These are phyloP conservation scores for Phaffia rhodozyma DNA, from an alignment of 1,284 basidiomycete genomes.

Conservation along the genomic window DNA sequence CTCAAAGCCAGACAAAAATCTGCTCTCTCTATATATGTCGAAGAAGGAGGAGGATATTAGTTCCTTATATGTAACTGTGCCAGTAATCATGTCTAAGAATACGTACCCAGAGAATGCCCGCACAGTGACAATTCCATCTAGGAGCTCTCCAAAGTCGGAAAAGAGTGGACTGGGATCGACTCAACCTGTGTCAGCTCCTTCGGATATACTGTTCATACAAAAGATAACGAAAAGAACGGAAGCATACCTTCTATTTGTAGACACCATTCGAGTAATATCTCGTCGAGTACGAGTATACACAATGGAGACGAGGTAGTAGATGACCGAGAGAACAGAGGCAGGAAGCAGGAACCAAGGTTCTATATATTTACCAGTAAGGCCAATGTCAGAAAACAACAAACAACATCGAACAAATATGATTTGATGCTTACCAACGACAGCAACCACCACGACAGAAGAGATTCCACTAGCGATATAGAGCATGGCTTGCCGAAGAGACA, in stretches of 20 bases:
- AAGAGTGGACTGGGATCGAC: constrained; percentile 69
- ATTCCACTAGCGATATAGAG: not conserved
- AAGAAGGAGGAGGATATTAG: too few species aligned
- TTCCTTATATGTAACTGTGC: too few species aligned
- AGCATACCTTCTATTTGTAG: too few species aligned
- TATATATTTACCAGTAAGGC: too few species aligned
- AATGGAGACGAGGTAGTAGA: constrained; percentile 56
- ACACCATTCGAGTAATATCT: too few species aligned
- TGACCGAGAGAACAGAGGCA: constrained; percentile 53
- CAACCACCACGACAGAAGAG: constrained; percentile 48
- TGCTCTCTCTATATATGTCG: too few species aligned
- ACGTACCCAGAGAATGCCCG: constrained; percentile 75
- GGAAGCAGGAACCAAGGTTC: constrained; percentile 57
- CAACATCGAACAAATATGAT: too few species aligned
- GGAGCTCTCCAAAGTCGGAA: constrained; percentile 63
- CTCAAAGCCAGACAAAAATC: constrained; percentile 37
- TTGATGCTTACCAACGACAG: constrained; percentile 26
- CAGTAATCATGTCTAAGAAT: constrained; percentile 50
- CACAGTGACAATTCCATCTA: constrained; percentile 68
- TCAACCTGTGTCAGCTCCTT: constrained; percentile 52
- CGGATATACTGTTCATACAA: too few species aligned
- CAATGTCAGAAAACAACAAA: too few species aligned
- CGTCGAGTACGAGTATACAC: constrained; percentile 47
- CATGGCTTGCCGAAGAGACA: not conserved
- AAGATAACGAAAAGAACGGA: too few species aligned